These are phyloP conservation scores for Isabelozyma pseudorhagii DNA, from an alignment of 805 yeast species.

Conservation along the genomic window DNA sequence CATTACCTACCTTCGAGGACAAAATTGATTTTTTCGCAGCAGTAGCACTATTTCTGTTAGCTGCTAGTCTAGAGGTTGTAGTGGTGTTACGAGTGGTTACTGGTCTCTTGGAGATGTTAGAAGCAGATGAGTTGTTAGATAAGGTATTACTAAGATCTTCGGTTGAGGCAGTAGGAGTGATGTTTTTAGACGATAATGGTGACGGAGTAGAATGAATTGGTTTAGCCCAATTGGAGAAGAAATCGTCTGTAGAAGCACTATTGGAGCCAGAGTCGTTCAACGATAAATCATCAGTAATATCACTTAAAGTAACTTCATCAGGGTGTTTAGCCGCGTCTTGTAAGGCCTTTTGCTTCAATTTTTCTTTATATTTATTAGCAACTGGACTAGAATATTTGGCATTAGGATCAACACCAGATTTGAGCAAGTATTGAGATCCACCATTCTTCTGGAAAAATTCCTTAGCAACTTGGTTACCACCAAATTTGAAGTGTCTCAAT, in stretches of 20 bases:
- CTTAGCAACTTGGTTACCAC: constrained; percentile 86
- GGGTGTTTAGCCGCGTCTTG: constrained; percentile 72
- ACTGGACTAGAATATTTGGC: constrained; percentile 77
- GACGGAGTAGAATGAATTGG: constrained; percentile 57
- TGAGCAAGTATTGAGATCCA: constrained; percentile 64
- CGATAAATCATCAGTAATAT: constrained; percentile 25
- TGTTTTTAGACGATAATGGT: constrained; percentile 44
- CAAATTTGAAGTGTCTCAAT: constrained; percentile 86
- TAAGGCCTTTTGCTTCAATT: constrained; percentile 63
- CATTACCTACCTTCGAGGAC: constrained; percentile 48
- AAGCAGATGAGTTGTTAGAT: constrained; percentile 20
- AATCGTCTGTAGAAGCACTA: constrained; percentile 66
- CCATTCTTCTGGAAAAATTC: constrained; percentile 84
- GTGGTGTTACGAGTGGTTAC: constrained; percentile 9
- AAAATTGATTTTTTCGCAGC: constrained; percentile 34
- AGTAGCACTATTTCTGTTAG: constrained; percentile 12
- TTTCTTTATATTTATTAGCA: constrained; percentile 80
- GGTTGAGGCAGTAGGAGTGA: constrained; percentile 40
- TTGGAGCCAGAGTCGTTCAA: constrained; percentile 30
- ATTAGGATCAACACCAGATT: constrained; percentile 51
- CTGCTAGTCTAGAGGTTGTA: constrained; percentile 13
- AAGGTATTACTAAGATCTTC: constrained; percentile 32
- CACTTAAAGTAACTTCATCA: constrained; percentile 66
- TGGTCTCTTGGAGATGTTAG: constrained; percentile 2
- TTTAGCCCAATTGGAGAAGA: constrained; percentile 88